These are phyloP conservation scores for Exophiala viscosa DNA, from an alignment of 2,329 filamentous ascomycete genomes.

Conservation along the genomic window DNA sequence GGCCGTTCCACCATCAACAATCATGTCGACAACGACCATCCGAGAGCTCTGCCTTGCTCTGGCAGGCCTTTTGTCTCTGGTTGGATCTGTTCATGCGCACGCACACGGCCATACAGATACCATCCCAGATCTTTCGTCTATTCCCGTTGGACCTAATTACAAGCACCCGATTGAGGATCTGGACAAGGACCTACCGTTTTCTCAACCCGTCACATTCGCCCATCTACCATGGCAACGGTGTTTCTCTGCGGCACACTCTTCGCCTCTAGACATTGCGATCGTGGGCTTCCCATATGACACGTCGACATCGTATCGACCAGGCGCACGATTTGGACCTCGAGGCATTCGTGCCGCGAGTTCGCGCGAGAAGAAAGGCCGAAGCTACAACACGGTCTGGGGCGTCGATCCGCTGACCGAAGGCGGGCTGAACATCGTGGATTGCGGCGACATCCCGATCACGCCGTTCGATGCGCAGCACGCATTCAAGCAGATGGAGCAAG, in stretches of 20 bases:
- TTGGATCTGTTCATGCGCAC: not conserved
- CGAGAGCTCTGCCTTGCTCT: not conserved
- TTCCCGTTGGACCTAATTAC: slow-evolving; percentile 27
- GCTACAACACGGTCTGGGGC: slow-evolving; percentile 31
- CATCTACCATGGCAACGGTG: slow-evolving; percentile 32
- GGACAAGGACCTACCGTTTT: slow-evolving; percentile 33
- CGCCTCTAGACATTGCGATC: slow-evolving; percentile 32
- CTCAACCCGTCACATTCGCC: slow-evolving; percentile 32
- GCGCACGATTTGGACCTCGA: slow-evolving; percentile 34
- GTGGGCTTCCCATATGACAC: slow-evolving; percentile 37
- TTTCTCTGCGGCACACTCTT: slow-evolving; percentile 25
- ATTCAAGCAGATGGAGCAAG: slow-evolving; percentile 79
- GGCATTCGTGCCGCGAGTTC: slow-evolving; percentile 32
- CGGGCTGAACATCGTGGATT: slow-evolving; percentile 64
- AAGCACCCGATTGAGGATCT: slow-evolving; percentile 29
- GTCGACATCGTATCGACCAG: slow-evolving; percentile 32
- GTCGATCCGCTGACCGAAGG: slow-evolving; percentile 29
- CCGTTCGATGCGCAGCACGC: slow-evolving; percentile 83
- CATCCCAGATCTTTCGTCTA: not conserved
- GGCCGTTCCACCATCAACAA: no score
- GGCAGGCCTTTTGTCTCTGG: not conserved
- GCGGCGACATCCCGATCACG: slow-evolving; percentile 79
- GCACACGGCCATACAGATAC: not conserved
- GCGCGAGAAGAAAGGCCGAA: slow-evolving; percentile 31
- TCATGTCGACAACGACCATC: no score